These are phyloP conservation scores for Ustilago xerochloae DNA, from an alignment of 1,284 basidiomycete species.

Conservation along the genomic window DNA sequence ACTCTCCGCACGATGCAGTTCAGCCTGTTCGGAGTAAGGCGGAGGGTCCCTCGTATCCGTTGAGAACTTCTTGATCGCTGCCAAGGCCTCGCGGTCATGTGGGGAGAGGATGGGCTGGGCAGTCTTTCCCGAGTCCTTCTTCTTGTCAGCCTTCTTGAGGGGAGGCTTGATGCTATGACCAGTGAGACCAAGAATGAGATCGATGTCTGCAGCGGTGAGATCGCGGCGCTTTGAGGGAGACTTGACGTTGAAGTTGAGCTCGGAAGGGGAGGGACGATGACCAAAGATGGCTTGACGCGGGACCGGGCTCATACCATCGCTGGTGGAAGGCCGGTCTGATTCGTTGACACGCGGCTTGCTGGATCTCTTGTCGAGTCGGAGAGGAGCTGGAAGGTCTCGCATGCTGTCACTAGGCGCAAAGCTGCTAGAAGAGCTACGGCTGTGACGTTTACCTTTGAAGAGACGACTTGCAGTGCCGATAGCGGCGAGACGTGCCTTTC, in stretches of 20 bases:
- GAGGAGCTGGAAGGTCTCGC: not conserved
- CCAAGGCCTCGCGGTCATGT: too few species aligned
- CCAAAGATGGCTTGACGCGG: slow-evolving; percentile 32
- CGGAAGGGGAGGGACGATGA: slow-evolving; percentile 23
- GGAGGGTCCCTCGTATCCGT: too few species aligned
- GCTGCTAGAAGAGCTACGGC: slow-evolving; percentile 9
- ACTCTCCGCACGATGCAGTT: not conserved
- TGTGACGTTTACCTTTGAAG: slow-evolving; percentile 28
- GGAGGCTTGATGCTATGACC: slow-evolving; percentile 5
- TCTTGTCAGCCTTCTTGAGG: slow-evolving; percentile 6
- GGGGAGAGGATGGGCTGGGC: not conserved
- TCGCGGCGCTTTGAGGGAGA: not conserved
- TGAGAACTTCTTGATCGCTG: not conserved
- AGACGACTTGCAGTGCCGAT: slow-evolving; percentile 37
- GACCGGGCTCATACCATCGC: slow-evolving; percentile 14
- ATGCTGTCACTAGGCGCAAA: not conserved
- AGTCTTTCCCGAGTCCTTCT: too few species aligned
- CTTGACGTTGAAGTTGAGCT: not conserved
- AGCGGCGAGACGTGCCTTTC: slow-evolving; percentile 28
- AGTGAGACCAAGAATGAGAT: slow-evolving; percentile 21
- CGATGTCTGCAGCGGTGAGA: slow-evolving; percentile 5
- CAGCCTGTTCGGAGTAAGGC: slow-evolving; percentile 6
- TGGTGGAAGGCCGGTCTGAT: slow-evolving; percentile 1
- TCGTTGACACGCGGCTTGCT: not conserved
- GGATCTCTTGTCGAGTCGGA: not conserved